Evolutionary conservation across 179 eudicot genomes (phyloP).

Genomic region (Beta lomatogona): DNA sequence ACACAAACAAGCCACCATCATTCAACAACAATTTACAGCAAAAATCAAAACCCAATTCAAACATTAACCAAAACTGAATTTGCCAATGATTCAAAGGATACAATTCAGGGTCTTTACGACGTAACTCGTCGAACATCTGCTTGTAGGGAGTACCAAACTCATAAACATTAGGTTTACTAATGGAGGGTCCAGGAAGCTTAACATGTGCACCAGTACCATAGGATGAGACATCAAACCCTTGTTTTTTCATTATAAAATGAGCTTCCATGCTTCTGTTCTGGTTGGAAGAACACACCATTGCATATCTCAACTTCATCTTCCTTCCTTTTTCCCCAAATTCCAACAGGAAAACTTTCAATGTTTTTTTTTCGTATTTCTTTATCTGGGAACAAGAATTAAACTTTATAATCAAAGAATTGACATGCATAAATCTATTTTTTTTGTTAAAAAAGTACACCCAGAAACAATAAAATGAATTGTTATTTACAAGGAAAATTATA

Average conservation of each 20-base stretch:
- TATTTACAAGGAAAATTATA: background rate
- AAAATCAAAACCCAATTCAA: too few species aligned
- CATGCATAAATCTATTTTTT: background rate
- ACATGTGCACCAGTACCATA: conserved; percentile 94
- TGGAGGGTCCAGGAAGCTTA: conserved; percentile 97
- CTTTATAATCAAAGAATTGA: conserved; percentile 5
- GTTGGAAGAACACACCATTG: conserved; percentile 98
- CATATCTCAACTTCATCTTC: conserved; percentile 58
- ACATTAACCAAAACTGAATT: too few species aligned
- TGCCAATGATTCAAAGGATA: background rate
- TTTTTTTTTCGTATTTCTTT: background rate
- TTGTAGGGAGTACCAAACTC: conserved; percentile 96
- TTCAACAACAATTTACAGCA: too few species aligned
- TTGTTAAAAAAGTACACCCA: background rate
- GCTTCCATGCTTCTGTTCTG: conserved; percentile 98
- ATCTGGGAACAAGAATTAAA: conserved; percentile 6
- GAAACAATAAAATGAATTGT: background rate
- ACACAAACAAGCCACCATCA: background rate
- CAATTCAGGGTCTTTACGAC: conserved; percentile 94
- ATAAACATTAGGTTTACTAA: conserved; percentile 87
- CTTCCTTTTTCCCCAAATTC: background rate
- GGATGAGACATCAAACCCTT: conserved; percentile 78
- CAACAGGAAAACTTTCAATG: background rate
- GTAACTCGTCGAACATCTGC: conserved; percentile 89
- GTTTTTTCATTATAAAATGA: conserved; percentile 70